Conservation (phyloP, 148 eudicot genomes). For the Rhododendron williamsianum region DNA sequence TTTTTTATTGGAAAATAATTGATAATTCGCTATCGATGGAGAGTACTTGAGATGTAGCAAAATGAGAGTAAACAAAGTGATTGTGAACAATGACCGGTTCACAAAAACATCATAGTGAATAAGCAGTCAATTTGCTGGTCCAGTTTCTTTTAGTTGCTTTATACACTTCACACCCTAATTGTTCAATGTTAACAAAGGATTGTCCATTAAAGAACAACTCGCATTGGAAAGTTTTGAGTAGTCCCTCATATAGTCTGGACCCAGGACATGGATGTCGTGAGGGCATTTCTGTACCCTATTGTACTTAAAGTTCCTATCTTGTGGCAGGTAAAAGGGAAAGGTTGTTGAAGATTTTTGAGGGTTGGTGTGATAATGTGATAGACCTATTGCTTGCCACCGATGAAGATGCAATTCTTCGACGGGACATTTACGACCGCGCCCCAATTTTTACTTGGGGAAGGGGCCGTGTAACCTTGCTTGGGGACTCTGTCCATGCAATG, state of each 20-base stretch:
- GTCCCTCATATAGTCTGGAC: not conserved
- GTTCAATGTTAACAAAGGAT: not conserved
- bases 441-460: constrained; percentile 81
- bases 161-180: constrained; percentile 1
- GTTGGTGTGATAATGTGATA: constrained; percentile 93
- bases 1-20: not conserved
- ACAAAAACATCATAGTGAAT: not conserved
- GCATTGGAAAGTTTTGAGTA: not conserved
- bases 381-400: constrained; percentile 71
- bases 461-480: constrained; percentile 89
- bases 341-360: constrained; percentile 69
- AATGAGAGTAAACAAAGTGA: not conserved
- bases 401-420: constrained; percentile 90
- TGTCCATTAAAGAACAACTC: not conserved
- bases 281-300: not conserved
- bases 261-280: not conserved
- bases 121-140: not conserved
- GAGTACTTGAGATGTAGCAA: not conserved
- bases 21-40: not conserved
- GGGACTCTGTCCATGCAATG: constrained; percentile 98
- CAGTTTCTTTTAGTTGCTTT: not conserved
- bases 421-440: constrained; percentile 82
- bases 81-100: not conserved
- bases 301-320: constrained; percentile 2
- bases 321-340: constrained; percentile 80